Evolutionary conservation across 1,284 basidiomycete genomes (phyloP), one percentile per base, ranked within the genome.

Genomic region (Trametes hirsuta): DNA sequence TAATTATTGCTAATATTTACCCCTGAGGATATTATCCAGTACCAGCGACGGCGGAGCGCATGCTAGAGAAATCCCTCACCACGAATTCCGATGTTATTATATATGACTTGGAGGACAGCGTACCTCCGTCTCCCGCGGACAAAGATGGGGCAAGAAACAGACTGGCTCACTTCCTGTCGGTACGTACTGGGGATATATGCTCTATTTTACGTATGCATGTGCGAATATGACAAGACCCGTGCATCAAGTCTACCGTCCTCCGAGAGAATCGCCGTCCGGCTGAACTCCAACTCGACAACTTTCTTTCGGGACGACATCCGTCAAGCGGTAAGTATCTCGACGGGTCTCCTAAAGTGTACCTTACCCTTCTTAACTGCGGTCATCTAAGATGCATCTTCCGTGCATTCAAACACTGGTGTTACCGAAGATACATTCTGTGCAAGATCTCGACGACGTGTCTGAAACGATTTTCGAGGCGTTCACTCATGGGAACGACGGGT

Each of bases 31-130:
- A 9, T 10, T 37, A 18, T 4, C 6, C 69, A 87, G 86, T 95
- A 1, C 93, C 93, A 12, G 81, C 87, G 9, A 90, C 92, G 0
- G 90, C 88, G 22, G 85, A 90, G 47, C 82, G 85, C 50, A 93
- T 94, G 90, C 84, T 95, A 18, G 79, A 88, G 68, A 94, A 94
- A 71, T 92, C 91, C 0, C 77, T 90, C 40, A 73, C 69, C 9
- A 80, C 80, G 10, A 72, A 75, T 1, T 88, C 92, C 1, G 93
- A 95, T 68, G 81, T 88, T 36, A 79, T 94, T 35, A 87, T 93
- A n/a, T 95, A 93, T 70, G 93, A 95, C 75, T 79, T 95, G 18
- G 93, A 95, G 71, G 93, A 95, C 71, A 91, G 90, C 59, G 85
- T 95, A 0, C 80, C 91, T 5, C 88, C 89, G 8, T 79, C 78